Base-by-base conservation (phyloP, 148 eudicot genomes). In the Silene uniflora region DNA sequence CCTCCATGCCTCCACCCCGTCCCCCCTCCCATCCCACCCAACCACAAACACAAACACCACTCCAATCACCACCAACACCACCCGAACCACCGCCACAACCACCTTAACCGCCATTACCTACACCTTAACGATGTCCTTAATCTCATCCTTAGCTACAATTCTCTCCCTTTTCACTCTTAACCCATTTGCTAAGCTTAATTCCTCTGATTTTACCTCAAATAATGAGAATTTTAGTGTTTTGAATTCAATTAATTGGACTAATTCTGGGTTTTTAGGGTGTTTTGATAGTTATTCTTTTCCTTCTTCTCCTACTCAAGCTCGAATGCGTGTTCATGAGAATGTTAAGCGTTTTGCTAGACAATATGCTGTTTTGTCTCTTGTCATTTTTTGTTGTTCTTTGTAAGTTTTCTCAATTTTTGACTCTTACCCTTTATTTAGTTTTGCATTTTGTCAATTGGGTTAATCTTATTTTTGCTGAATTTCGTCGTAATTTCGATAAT, bases 361-460 rank as follows among this genome's bases (percentile, higher is more conserved):
- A 73, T 93, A 93, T 66, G 87, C 89, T 62, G 76, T 85, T 32
- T 82, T 93, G 27, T 78, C 87, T 62, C 69, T 87, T 67, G 78
- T 93, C 58, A 90, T 90, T 81, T 87, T 93, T 46, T 93, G 87
- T 6, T 93, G 94, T 67, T 84, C 98, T 62, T 83, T 93, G 98
- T 93, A 86, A 58, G 87, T 78, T 16, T 69, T 49, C 3, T 10
- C 6, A 54, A 39, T 58, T 81, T 44, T 54, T 23, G 2, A 12
- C 35, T 1, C 21, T 62, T 59, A 5, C 63, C 25, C 25, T 46
- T 23, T 71, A 58, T 39, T 27, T 67, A 13, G 21, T 23, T 46
- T 73, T 5, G 14, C 52, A 14, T 58, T 10, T 4, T 21, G 32
- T 69, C 16, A 49, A 42, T 42, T 27, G 72, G 52, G 42, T 73